phyloP scores from a whole-genome alignment of 139 green algal species.

The Raphidocelis subcapitata region DNA sequence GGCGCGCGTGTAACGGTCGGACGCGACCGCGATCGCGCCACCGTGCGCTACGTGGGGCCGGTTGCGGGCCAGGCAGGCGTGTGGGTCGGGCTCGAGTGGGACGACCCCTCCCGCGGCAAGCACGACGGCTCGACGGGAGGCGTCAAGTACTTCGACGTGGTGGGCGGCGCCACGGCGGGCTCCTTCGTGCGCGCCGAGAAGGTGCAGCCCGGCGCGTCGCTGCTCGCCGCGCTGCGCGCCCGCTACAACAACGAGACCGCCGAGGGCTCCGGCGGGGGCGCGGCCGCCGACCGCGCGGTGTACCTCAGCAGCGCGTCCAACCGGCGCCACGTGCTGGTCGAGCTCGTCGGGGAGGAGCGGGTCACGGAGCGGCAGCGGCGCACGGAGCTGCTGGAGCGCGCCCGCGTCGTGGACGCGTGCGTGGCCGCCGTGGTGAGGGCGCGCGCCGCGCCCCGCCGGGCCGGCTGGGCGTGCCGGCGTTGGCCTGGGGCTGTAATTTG shows the following conservation, averaged over 20 bases:
- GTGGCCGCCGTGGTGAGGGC: slow-evolving; percentile 48
- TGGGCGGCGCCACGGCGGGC: slow-evolving; percentile 27
- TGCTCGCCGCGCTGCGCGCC: slow-evolving; percentile 49
- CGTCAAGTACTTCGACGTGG: slow-evolving; percentile 68
- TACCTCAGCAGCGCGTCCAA: slow-evolving; percentile 43
- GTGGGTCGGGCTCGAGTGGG: slow-evolving; percentile 89
- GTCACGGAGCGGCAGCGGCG: slow-evolving; percentile 48
- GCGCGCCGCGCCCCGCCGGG: neutral
- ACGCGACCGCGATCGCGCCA: slow-evolving; percentile 42
- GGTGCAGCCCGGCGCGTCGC: slow-evolving; percentile 34
- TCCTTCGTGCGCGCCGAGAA: slow-evolving; percentile 74
- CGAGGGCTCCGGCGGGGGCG: slow-evolving; percentile 24
- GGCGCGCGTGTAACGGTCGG: no score
- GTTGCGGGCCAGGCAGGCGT: slow-evolving; percentile 58
- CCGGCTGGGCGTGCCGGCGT: no score
- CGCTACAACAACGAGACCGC: slow-evolving; percentile 57
- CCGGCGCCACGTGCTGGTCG: slow-evolving; percentile 44
- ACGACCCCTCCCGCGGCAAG: slow-evolving; percentile 75
- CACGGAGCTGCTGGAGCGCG: slow-evolving; percentile 36
- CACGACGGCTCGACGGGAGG: slow-evolving; percentile 70
- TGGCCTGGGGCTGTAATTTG: no score
- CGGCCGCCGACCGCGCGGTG: slow-evolving; percentile 37
- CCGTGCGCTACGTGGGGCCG: slow-evolving; percentile 69
- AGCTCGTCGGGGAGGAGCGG: slow-evolving; percentile 66
- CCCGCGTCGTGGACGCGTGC: slow-evolving; percentile 39